Conservation (phyloP, 768 basidiomycete species). For the Naganishia onofrii region DNA sequence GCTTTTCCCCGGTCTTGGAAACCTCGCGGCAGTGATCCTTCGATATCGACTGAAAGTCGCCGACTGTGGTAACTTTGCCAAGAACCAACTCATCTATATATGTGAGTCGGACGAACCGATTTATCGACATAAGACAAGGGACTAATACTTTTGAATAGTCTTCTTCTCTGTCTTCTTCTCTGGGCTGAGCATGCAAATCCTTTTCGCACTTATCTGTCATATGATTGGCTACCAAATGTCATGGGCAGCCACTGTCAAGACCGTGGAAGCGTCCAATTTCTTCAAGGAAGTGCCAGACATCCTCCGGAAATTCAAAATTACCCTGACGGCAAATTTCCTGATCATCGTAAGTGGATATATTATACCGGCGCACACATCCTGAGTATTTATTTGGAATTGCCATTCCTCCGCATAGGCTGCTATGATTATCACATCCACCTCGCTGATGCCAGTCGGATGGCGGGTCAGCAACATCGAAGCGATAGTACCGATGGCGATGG, state of each 20-base stretch:
- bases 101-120: not conserved
- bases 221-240: constrained; percentile 57
- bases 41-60: constrained; percentile 36
- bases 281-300: constrained; percentile 85
- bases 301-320: constrained; percentile 63
- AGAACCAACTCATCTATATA: not conserved
- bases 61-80: not conserved
- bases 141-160: not conserved
- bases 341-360: not conserved
- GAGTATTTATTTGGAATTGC: no score
- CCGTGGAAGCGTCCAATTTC: constrained; percentile 63
- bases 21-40: constrained; percentile 57
- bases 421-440: not conserved
- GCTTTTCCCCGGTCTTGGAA: constrained; percentile 65
- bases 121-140: no score
- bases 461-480: constrained; percentile 5
- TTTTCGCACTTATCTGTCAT: constrained; percentile 61
- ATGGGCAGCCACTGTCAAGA: constrained; percentile 1
- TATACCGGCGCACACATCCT: no score
- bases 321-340: not conserved
- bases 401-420: constrained; percentile 7
- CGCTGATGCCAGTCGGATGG: not conserved
- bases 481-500: constrained; percentile 1
- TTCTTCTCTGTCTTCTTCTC: constrained; percentile 64
- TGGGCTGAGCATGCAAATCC: constrained; percentile 69